Base-by-base conservation (phyloP, 352 stramenopile species). In the Globisporangium iwayamae region DNA sequence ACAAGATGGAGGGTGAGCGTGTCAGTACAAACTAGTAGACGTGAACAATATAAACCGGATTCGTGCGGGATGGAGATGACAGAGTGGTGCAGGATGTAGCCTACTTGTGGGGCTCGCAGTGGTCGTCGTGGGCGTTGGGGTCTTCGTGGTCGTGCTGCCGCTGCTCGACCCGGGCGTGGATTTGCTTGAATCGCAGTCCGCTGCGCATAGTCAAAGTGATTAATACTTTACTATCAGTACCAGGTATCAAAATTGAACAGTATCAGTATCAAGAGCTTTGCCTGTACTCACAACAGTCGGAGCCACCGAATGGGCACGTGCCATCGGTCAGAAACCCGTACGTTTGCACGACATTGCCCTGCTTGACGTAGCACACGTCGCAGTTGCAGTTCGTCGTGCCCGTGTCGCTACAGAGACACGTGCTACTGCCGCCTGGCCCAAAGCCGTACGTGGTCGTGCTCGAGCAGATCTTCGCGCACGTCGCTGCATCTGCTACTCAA, bases 381-480 rank as follows among this genome's bases (percentile, higher is more conserved):
- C 70, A 67, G 5, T 65, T 53, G n/a, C 71, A 64, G 14, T 50
- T 71, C 18, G 39, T 46, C 39, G 14, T n/a, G 39, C 39, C 39
- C 39, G 39, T 45, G 56, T 65, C 43, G 4, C 5, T 25, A 36
- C 77, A 86, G 22, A 55, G 66, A 45, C 75, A 83, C 36, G 57
- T 66, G 14, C 60, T 30, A 10, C 9, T 20, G 5, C 75, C 78
- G 64, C 67, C 69, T 0, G 73, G 54, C 6, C 56, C 58, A 46
- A 87, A 87, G 22, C 78, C 78, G 34, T 68, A 75, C 18, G 81
- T n/a, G 11, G 66, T 61, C 2, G 66, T 76, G 32, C 67, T 75
- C 32, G 72, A 75, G 63, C 78, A 87, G 47, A 87, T 74, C 3
- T 58, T 4, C 0, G 62, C 52, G 54, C 77, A 86, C 4, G 60